These are phyloP conservation scores for Aspergillus pseudotamarii DNA, from an alignment of 2,329 filamentous ascomycete genomes.

Conservation along the genomic window DNA sequence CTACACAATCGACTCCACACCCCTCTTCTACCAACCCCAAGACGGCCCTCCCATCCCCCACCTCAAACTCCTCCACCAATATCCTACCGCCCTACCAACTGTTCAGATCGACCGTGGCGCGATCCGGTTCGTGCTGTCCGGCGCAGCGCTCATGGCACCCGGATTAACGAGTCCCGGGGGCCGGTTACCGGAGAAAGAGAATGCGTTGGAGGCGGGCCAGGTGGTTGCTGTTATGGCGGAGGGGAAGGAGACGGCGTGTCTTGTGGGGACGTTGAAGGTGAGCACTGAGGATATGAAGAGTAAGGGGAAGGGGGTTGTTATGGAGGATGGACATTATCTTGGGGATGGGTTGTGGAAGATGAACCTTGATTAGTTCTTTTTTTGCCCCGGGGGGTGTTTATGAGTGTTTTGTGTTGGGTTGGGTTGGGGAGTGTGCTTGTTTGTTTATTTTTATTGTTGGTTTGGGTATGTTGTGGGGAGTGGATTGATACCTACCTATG, in stretches of 20 bases:
- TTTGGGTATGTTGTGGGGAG: background rate
- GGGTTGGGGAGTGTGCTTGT: background rate
- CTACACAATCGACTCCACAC: slow-evolving; percentile 76
- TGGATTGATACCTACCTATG: background rate
- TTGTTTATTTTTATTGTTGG: background rate
- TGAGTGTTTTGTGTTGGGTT: background rate
- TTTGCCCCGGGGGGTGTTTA: background rate
- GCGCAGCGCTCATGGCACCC: slow-evolving; percentile 94
- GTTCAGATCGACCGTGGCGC: slow-evolving; percentile 93
- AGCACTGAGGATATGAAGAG: slow-evolving; percentile 91
- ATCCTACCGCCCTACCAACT: slow-evolving; percentile 79
- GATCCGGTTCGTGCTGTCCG: slow-evolving; percentile 92
- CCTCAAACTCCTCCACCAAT: slow-evolving; percentile 84
- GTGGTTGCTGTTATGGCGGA: slow-evolving; percentile 89
- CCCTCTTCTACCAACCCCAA: slow-evolving; percentile 90
- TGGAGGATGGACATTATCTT: slow-evolving; percentile 90
- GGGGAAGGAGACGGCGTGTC: slow-evolving; percentile 88
- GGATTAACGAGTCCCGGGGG: slow-evolving; percentile 85
- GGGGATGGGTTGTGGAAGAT: slow-evolving; percentile 93
- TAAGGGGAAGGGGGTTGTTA: slow-evolving; percentile 90
- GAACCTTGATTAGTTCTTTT: slow-evolving; percentile 42
- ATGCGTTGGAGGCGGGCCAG: slow-evolving; percentile 75
- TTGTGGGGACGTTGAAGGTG: slow-evolving; percentile 80
- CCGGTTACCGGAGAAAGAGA: slow-evolving; percentile 65
- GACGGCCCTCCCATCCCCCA: slow-evolving; percentile 81